These are phyloP conservation scores for Daldinia vernicosa DNA, from an alignment of 495 filamentous ascomycete species.

Conservation along the genomic window DNA sequence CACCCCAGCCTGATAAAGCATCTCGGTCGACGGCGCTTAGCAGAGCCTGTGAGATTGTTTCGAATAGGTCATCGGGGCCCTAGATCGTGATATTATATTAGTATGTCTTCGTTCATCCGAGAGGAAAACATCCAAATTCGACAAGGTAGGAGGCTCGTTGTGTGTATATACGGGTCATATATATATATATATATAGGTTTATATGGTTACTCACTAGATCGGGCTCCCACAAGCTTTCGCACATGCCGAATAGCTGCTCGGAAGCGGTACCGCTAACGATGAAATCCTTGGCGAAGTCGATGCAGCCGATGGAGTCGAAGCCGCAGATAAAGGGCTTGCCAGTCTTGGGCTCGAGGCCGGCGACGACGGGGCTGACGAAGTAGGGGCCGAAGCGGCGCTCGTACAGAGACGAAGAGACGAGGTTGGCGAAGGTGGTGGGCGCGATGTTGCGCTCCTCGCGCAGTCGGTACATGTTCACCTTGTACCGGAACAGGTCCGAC, in stretches of 20 bases:
- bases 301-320: slow-evolving; percentile 99
- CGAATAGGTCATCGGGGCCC: slow-evolving; percentile 94
- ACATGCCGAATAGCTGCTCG: slow-evolving; percentile 98
- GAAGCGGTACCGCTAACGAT: slow-evolving; percentile 96
- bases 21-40: slow-evolving; percentile 96
- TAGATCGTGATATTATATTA: slow-evolving; percentile 46
- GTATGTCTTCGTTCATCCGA: background rate
- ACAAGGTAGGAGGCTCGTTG: no score
- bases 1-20: slow-evolving; percentile 96
- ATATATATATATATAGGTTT: background rate
- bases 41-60: slow-evolving; percentile 97
- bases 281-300: slow-evolving; percentile 99
- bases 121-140: no score
- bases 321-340: slow-evolving; percentile 97
- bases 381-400: slow-evolving; percentile 95
- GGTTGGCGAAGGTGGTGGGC: slow-evolving; percentile 93
- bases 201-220: slow-evolving; percentile 72
- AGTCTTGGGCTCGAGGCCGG: slow-evolving; percentile 89
- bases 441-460: slow-evolving; percentile 96
- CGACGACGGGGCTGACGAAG: slow-evolving; percentile 94
- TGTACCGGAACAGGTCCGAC: slow-evolving; percentile 97
- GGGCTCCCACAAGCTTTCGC: slow-evolving; percentile 98
- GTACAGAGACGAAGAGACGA: slow-evolving; percentile 89
- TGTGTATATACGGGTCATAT: background rate
- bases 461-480: slow-evolving; percentile 99